Conservation (phyloP, 257 asterid genomes). For the Ajuga chamaepitys region DNA sequence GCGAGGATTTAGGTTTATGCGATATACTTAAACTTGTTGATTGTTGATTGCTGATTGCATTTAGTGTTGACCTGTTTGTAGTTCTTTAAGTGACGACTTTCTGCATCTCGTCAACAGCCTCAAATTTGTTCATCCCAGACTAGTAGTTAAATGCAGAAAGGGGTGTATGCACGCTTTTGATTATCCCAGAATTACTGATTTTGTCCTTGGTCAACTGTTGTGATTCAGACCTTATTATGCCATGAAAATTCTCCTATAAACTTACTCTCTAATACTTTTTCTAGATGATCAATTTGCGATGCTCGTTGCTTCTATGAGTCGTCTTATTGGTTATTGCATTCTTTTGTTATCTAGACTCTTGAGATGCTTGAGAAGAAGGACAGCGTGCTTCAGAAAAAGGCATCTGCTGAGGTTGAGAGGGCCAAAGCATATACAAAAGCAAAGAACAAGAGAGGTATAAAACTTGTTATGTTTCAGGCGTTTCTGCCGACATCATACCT, state of each 20-base stretch:
- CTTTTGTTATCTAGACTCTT: constrained; percentile 38
- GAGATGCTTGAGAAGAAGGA: constrained; percentile 85
- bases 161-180: no score
- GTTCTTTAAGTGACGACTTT: not conserved
- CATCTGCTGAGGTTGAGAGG: constrained; percentile 58
- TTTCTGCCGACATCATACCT: not conserved
- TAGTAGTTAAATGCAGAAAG: no score
- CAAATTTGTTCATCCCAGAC: no score
- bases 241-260: not conserved
- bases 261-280: not conserved
- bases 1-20: not conserved
- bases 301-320: not conserved
- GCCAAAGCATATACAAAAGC: constrained; percentile 59
- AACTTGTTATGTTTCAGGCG: not conserved
- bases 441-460: constrained; percentile 67
- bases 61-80: not conserved
- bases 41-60: not conserved
- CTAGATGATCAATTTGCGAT: not conserved
- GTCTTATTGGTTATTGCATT: not conserved
- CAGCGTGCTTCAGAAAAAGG: constrained; percentile 61
- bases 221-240: not conserved
- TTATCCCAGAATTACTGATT: no score
- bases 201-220: not conserved
- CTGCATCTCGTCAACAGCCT: not conserved
- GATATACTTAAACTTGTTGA: not conserved